Evolutionary conservation across 139 green algal species (phyloP), one percentile per base, ranked within the genome.

Genomic region (Tetradesmus obliquus): DNA sequence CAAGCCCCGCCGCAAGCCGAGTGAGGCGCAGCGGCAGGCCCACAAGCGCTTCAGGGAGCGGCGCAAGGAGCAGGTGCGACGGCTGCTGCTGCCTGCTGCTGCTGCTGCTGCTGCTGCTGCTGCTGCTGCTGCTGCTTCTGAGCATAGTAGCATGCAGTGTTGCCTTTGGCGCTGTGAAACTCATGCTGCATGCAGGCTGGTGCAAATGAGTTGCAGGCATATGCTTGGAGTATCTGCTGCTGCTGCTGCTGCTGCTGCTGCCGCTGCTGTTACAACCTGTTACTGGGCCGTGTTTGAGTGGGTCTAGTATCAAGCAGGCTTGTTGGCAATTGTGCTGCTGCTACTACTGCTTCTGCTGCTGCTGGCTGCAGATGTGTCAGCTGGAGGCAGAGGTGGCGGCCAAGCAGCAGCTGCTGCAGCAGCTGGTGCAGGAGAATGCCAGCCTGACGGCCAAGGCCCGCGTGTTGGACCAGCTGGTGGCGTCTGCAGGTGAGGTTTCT

Each of bases 41-140:
- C 84, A 88, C 84, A 88, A 60, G 60, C 58, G 84, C n/a, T 88
- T 88, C 45, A 79, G 84, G 12, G 24, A 62, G 60, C 51, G 84
- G 24, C 32, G 84, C 6, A 88, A 88, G 24, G 84, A 88, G 32
- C 84, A 88, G 84, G 84, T 80, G n/a, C 5, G 60, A 3, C 60
- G 17, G 60, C 60, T 20, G 8, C 8, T 71, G 5, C 3, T 12
- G 1, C 5, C 60, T 71, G 60, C 6, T 66, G 8, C 6, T 71
- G 60, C 19, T 15, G 2, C 3, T 20, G 10, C 9, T 4, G 7
- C 7, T 71, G 60, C 60, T 4, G 3, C 10, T 71, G 7, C 2
- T 71, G 60, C 60, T 19, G 60, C 60, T 71, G 60, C 60, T 71
- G 60, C 60, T 71, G 60, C 60, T 71, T 8, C 60, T 71, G 60